Evolutionary conservation across 1,284 basidiomycete species (phyloP).

Genomic region (Ganoderma lingzhi): DNA sequence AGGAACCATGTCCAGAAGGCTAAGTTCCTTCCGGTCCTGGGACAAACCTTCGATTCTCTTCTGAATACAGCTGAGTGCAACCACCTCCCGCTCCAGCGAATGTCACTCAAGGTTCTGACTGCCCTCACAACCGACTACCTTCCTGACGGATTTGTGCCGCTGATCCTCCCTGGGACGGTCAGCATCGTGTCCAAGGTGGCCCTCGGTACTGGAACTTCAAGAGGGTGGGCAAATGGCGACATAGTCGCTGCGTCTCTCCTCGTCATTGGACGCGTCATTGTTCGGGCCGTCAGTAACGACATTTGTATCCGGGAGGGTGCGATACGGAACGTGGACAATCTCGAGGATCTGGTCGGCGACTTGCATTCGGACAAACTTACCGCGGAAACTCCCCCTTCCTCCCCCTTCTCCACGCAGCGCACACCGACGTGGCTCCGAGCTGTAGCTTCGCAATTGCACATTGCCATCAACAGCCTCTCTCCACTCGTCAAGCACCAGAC

Average conservation of each 20-base stretch:
- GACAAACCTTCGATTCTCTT: slow-evolving; percentile 82
- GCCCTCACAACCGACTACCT: slow-evolving; percentile 70
- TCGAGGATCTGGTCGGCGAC: slow-evolving; percentile 59
- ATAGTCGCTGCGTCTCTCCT: slow-evolving; percentile 66
- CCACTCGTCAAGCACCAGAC: slow-evolving; percentile 73
- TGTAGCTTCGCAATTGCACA: slow-evolving; percentile 75
- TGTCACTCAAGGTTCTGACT: slow-evolving; percentile 68
- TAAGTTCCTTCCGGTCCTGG: slow-evolving; percentile 79
- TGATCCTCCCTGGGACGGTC: slow-evolving; percentile 83
- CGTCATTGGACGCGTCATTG: slow-evolving; percentile 63
- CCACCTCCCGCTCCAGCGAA: slow-evolving; percentile 66
- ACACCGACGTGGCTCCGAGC: slow-evolving; percentile 68
- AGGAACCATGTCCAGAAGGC: slow-evolving; percentile 54
- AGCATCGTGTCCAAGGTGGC: slow-evolving; percentile 78
- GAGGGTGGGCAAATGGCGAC: slow-evolving; percentile 72
- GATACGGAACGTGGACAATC: slow-evolving; percentile 57
- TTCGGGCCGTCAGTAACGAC: slow-evolving; percentile 68
- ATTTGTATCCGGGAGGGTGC: slow-evolving; percentile 70
- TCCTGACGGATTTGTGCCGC: slow-evolving; percentile 67
- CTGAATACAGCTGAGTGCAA: slow-evolving; percentile 63
- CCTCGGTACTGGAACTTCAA: slow-evolving; percentile 54
- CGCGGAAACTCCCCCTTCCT: slow-evolving; percentile 28
- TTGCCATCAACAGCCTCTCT: slow-evolving; percentile 67
- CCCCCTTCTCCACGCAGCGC: slow-evolving; percentile 55
- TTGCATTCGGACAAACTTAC: neutral